Evolutionary conservation across 1,284 basidiomycete species (phyloP).

Genomic region (Abortiporus biennis): DNA sequence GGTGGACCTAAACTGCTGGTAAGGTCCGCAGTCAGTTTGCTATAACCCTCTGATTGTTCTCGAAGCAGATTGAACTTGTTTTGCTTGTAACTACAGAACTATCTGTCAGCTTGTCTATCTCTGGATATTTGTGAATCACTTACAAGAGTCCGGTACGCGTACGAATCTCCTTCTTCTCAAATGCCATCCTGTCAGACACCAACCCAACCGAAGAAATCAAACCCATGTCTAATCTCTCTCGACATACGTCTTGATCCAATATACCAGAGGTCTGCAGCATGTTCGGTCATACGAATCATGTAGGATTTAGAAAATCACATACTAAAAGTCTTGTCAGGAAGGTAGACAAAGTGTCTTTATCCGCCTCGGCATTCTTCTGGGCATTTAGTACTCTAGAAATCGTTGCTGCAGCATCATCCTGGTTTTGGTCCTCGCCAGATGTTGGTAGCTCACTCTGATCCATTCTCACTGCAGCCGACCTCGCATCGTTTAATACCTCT

Average conservation of each 20-base stretch:
- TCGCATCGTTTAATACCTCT: slow-evolving; percentile 56
- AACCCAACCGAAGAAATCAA: slow-evolving; percentile 58
- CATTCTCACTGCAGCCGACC: slow-evolving; percentile 26
- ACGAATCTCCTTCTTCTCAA: slow-evolving; percentile 74
- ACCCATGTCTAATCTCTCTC: slow-evolving; percentile 65
- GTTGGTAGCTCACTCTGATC: slow-evolving; percentile 17
- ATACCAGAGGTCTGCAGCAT: slow-evolving; percentile 42
- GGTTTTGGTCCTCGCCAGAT: slow-evolving; percentile 21
- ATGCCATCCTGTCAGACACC: slow-evolving; percentile 51
- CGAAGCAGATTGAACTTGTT: slow-evolving; percentile 97
- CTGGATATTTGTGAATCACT: slow-evolving; percentile 28
- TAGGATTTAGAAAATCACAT: slow-evolving; percentile 23
- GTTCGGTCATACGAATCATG: too few species aligned
- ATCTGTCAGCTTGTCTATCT: too few species aligned
- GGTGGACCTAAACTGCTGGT: slow-evolving; percentile 74
- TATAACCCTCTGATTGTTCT: slow-evolving; percentile 97
- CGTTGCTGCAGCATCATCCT: slow-evolving; percentile 15
- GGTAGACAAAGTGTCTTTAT: slow-evolving; percentile 53
- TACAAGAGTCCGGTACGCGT: slow-evolving; percentile 76
- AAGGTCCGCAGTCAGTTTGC: slow-evolving; percentile 84
- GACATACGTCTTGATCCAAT: slow-evolving; percentile 51
- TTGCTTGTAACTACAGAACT: slow-evolving; percentile 79
- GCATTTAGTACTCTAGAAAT: slow-evolving; percentile 35
- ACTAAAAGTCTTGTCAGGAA: slow-evolving; percentile 65
- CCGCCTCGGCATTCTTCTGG: slow-evolving; percentile 48